phyloP scores from a whole-genome alignment of 1,284 basidiomycete species.

The Malassezia equina region DNA sequence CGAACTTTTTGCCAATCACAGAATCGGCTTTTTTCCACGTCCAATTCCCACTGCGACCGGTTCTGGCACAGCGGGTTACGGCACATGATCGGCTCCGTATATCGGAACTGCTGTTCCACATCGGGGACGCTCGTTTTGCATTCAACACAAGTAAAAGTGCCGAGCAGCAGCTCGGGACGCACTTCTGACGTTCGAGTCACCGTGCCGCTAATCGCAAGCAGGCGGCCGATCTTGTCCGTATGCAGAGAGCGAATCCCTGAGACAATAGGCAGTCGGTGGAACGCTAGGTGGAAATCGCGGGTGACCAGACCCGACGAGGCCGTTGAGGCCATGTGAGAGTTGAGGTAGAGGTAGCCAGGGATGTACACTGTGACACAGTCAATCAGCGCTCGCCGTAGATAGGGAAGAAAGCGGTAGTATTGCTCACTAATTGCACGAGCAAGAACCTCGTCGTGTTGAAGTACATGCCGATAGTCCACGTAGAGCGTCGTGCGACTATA shows the following conservation, averaged over 20 bases:
- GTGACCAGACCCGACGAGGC: slow-evolving; percentile 71
- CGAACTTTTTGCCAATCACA: slow-evolving; percentile 99
- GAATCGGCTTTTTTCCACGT: slow-evolving; percentile 92
- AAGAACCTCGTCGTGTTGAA: slow-evolving; percentile 79
- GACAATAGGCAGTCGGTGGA: slow-evolving; percentile 88
- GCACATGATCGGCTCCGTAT: slow-evolving; percentile 93
- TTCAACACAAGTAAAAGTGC: slow-evolving; percentile 82
- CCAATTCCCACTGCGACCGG: slow-evolving; percentile 78
- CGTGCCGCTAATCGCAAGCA: slow-evolving; percentile 41
- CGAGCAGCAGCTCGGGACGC: slow-evolving; percentile 82
- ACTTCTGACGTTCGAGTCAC: slow-evolving; percentile 97
- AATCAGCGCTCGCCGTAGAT: slow-evolving; percentile 77
- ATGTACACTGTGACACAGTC: slow-evolving; percentile 77
- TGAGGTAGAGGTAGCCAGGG: slow-evolving; percentile 85
- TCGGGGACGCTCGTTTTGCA: slow-evolving; percentile 81
- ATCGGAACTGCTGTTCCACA: slow-evolving; percentile 99
- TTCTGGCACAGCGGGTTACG: slow-evolving; percentile 89
- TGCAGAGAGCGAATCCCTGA: slow-evolving; percentile 85
- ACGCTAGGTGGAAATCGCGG: slow-evolving; percentile 87
- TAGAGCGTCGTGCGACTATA: slow-evolving; percentile 89
- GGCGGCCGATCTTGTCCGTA: slow-evolving; percentile 40
- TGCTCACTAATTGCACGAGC: slow-evolving; percentile 84
- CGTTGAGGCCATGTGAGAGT: slow-evolving; percentile 53
- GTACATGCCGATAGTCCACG: slow-evolving; percentile 83
- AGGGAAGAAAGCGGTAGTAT: slow-evolving; percentile 93